A percentile compares a stretch with the other conserved stretches of the same genome.
phyloP scores from a whole-genome alignment of 108 stramenopile species.

The Epipyxis sp. region DNA sequence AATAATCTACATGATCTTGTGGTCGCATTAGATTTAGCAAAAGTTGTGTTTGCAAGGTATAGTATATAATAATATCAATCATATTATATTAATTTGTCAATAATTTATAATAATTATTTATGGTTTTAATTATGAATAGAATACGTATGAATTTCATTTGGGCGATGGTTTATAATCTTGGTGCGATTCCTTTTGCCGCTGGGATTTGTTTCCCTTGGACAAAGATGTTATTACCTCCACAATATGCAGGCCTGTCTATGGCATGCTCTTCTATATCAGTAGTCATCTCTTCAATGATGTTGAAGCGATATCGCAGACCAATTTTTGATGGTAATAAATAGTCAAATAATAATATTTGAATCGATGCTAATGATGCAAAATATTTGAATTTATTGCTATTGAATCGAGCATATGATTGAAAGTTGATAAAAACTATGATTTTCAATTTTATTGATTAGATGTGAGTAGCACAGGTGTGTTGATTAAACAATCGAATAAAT shows the following conservation, averaged over 20 bases:
- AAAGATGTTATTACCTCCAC: conserved; percentile 74
- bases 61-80: too few species aligned
- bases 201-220: conserved; percentile 85
- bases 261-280: conserved; percentile 47
- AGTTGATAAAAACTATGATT: too few species aligned
- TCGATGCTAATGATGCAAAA: too few species aligned
- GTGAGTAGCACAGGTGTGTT: too few species aligned
- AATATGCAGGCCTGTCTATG: conserved; percentile 87
- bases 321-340: neutral
- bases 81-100: neutral
- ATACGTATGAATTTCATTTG: conserved; percentile 83
- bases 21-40: conserved; percentile 76
- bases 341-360: too few species aligned
- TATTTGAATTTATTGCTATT: too few species aligned
- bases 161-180: conserved; percentile 88
- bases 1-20: conserved; percentile 77
- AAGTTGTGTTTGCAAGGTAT: too few species aligned
- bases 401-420: too few species aligned
- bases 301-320: conserved; percentile 12
- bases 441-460: too few species aligned
- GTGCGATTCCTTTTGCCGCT: conserved; percentile 90
- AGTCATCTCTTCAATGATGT: conserved; percentile 26
- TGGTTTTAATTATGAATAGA: too few species aligned
- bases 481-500: neutral
- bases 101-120: conserved; percentile 40